A percentile compares a stretch with the other conserved stretches of the same genome.
Conservation (phyloP, 75 land plant genomes). For the Pseudotsuga menziesii region DNA sequence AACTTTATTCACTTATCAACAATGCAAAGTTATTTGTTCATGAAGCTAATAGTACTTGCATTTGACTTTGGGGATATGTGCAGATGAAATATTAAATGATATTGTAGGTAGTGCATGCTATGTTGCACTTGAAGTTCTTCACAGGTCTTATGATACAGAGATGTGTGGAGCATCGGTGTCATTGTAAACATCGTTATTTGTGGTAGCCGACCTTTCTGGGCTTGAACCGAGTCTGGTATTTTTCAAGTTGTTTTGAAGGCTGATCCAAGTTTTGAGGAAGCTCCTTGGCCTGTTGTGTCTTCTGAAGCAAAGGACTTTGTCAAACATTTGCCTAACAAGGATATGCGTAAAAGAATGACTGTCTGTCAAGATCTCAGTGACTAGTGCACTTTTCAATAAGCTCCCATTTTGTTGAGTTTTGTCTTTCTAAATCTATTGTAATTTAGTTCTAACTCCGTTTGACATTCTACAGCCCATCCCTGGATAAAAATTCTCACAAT, state of each 20-base stretch:
- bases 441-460: not conserved
- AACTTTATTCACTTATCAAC: not conserved
- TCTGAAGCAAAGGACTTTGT: conserved; percentile 86
- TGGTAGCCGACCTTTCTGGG: conserved; percentile 98
- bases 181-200: conserved; percentile 90
- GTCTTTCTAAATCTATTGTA: not conserved
- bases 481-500: conserved; percentile 51
- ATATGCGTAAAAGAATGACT: conserved; percentile 78
- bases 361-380: conserved; percentile 83
- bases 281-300: conserved; percentile 84
- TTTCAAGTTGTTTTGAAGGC: conserved; percentile 83
- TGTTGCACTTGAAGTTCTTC: conserved; percentile 94
- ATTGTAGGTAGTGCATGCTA: conserved; percentile 95
- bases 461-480: conserved; percentile 61
- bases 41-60: not conserved
- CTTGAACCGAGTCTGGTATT: conserved; percentile 91
- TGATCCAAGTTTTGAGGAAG: conserved; percentile 89
- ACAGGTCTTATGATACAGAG: conserved; percentile 87
- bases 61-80: conserved; percentile 15
- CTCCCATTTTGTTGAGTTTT: not conserved
- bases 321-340: conserved; percentile 78
- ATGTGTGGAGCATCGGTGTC: conserved; percentile 94
- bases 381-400: conserved; percentile 12
- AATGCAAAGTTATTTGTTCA: not conserved
- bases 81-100: conserved; percentile 93